Base-by-base conservation (phyloP, 805 yeast genomes). In the Maudiozyma pseudohumilis region DNA sequence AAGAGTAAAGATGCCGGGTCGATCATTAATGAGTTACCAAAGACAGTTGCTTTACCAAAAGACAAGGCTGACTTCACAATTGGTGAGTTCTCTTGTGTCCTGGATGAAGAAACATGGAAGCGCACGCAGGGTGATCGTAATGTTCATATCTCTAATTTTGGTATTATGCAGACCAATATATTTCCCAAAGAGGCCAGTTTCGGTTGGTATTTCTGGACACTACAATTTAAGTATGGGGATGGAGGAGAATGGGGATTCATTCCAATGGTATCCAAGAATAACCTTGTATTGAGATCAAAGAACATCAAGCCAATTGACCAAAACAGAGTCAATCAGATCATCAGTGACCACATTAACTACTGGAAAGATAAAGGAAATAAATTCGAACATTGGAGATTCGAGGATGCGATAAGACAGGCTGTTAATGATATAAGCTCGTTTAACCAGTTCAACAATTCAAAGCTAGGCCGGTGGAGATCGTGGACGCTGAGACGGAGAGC, bases 181-280 rank as follows among this genome's bases (percentile, higher is more conserved):
- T 73, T 82, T 51, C 52, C 56, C 5, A 48, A 70, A 27, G 61
- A 80, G 25, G 79, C 89, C 1, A 57, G 67, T 8, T 70, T 75
- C 40, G 97, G 97, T 0, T 69, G 74, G 41, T 88, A 70, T 59
- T 89, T 92, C 60, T 89, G 97, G 97, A 83, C 95, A 2, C 82
- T 64, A 57, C 85, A 86, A 60, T 88, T 88, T 53, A 74, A 80
- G 54, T 68, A 76, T 40, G 96, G 96, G 2, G 80, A 79, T 52
- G 96, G 96, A 30, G 97, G 97, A 12, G 96, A 86, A 61, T 89
- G 97, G 97, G 96, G 92, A 35, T 80, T 85, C 60, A 68, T 70
- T 18, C 82, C 86, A 26, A 84, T 83, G 87, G 64, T 70, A 16
- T 76, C 79, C 17, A 61, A 63, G 36, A 86, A 85, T 1, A 72